Evolutionary conservation across 2,329 filamentous ascomycete species (phyloP).

Genomic region (Trichoderma hamatum): DNA sequence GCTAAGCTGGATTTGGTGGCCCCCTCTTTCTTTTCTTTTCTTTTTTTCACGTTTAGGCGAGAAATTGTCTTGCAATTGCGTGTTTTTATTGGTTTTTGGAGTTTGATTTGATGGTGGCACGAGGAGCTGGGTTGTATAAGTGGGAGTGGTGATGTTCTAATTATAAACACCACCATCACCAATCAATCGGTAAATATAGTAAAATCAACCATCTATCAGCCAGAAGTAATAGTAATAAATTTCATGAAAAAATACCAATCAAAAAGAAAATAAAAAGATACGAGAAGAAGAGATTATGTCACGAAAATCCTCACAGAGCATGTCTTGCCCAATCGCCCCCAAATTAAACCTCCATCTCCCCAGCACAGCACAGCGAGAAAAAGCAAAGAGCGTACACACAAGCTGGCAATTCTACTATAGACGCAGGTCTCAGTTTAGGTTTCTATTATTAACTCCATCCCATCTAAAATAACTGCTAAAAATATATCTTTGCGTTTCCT

Average conservation of each 20-base stretch:
- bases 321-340: neutral
- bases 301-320: neutral
- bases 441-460: neutral
- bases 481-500: neutral
- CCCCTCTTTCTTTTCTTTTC: neutral
- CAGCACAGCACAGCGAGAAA: neutral
- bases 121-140: neutral
- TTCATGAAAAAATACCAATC: neutral
- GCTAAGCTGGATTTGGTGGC: neutral
- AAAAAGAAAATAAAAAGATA: neutral
- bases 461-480: neutral
- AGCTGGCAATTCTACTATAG: neutral
- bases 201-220: neutral
- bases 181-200: neutral
- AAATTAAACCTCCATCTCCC: neutral
- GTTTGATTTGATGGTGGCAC: neutral
- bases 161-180: neutral
- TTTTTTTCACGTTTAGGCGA: neutral
- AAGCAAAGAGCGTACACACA: neutral
- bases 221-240: neutral
- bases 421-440: neutral
- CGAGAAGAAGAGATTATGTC: too few relatives aligned
- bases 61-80: neutral
- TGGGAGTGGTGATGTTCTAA: neutral
- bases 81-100: neutral